A percentile compares a stretch with the other conserved stretches of the same genome.
Evolutionary conservation across 768 basidiomycete genomes (phyloP).

Genomic region (Mycena sanguinolenta): DNA sequence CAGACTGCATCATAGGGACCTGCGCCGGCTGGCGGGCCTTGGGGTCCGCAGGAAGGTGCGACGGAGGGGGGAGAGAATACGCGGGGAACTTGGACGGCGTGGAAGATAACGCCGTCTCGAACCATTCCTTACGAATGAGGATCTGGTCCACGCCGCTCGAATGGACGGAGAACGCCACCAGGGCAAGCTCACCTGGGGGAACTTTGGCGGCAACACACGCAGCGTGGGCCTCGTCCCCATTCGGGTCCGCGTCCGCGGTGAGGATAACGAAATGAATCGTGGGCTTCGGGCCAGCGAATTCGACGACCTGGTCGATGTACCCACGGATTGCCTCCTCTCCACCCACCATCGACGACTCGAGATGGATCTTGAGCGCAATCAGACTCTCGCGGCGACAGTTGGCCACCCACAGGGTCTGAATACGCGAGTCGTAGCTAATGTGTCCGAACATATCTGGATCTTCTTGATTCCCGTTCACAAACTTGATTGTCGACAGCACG

Average conservation of each 20-base stretch:
- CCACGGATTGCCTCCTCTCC: slow-evolving; percentile 75
- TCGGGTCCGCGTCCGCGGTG: slow-evolving; percentile 86
- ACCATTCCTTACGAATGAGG: slow-evolving; percentile 89
- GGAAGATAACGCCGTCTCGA: slow-evolving; percentile 71
- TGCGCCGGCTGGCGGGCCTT: slow-evolving; percentile 44
- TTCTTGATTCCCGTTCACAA: slow-evolving; percentile 76
- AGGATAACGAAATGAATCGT: slow-evolving; percentile 93
- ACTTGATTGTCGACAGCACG: slow-evolving; percentile 84
- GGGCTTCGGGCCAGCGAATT: slow-evolving; percentile 86
- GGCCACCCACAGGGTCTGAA: slow-evolving; percentile 90
- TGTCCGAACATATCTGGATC: slow-evolving; percentile 92
- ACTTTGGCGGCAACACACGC: slow-evolving; percentile 88
- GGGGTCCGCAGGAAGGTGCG: slow-evolving; percentile 34
- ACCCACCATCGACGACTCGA: slow-evolving; percentile 70
- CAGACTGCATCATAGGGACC: slow-evolving; percentile 37
- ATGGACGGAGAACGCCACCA: slow-evolving; percentile 92
- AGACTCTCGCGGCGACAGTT: slow-evolving; percentile 88
- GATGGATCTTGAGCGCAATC: slow-evolving; percentile 81
- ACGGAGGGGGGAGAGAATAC: slow-evolving; percentile 51
- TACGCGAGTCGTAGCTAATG: slow-evolving; percentile 85
- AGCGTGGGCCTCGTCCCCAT: slow-evolving; percentile 85
- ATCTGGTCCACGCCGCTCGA: slow-evolving; percentile 91
- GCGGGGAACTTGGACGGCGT: slow-evolving; percentile 75
- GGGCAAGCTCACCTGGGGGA: slow-evolving; percentile 78
- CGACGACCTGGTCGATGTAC: slow-evolving; percentile 85